Conservation (phyloP, 1,284 basidiomycete genomes). For the Mycena sp. region DNA sequence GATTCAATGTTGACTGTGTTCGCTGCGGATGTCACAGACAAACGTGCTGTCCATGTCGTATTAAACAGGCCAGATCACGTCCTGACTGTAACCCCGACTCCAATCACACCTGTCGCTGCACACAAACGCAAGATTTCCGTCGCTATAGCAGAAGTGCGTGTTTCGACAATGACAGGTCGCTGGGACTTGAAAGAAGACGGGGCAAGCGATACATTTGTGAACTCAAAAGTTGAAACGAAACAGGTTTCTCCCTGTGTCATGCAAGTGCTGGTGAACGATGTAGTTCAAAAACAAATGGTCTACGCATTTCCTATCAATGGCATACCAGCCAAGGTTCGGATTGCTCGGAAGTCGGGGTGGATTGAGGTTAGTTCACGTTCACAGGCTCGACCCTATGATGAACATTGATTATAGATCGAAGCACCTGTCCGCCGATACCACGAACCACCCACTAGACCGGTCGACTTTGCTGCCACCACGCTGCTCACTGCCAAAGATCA, state of each 20-base stretch:
- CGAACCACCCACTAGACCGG: constrained; percentile 40
- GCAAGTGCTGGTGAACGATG: constrained; percentile 31
- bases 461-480: constrained; percentile 39
- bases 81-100: too few relatives aligned
- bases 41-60: constrained; percentile 38
- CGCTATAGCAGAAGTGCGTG: background rate
- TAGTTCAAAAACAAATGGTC: constrained; percentile 29
- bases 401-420: constrained; percentile 38
- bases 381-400: background rate
- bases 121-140: background rate
- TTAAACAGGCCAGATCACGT: background rate
- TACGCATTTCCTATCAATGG: constrained; percentile 50
- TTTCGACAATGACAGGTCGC: constrained; percentile 5
- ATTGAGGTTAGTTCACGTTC: constrained; percentile 38
- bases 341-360: constrained; percentile 44
- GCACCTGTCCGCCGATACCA: constrained; percentile 36
- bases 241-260: constrained; percentile 37
- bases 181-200: constrained; percentile 11
- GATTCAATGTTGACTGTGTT: constrained; percentile 39
- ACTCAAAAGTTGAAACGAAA: constrained; percentile 24
- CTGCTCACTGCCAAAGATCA: too few relatives aligned
- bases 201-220: background rate
- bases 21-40: constrained; percentile 41
- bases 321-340: constrained; percentile 43
- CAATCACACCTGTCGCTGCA: background rate